Evolutionary conservation across 2,329 filamentous ascomycete species (phyloP), one percentile per base, ranked within the genome.

Genomic region (Colletotrichum liriopes): DNA sequence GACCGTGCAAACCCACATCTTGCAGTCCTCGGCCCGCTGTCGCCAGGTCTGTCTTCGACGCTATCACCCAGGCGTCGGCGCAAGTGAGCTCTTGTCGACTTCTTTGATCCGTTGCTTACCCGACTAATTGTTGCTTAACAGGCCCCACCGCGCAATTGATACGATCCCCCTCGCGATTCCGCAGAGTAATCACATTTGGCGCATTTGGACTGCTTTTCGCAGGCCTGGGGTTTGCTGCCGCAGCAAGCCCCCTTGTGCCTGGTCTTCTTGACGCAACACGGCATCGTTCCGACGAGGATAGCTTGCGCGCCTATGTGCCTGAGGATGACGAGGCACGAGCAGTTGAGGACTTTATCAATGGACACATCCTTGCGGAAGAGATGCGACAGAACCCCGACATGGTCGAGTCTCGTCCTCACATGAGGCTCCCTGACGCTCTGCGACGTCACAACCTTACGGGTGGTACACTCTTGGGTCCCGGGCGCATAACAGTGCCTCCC

Each of bases 401-500:
- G 81, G 88, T 85, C 43, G 95, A 97, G 81, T 92, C 93, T 43
- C 90, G 96, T 51, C 96, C 96, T 14, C 94, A 98, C 80, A 85
- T 98, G 80, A 96, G 95, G 82, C 93, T 98, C 78, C 95, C 96
- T 0, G 85, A 87, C 35, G 82, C 87, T 3, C 88, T 94, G 81
- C 90, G 93, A 49, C 82, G 84, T 3, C 91, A 94, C 79, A 97
- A 92, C 82, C 87, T 99, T 64, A 98, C 95, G 0, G 94, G 89
- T 41, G 94, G 94, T 6, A 93, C 93, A 16, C 86, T 99, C 16
- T 81, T 93, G 23, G 95, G 95, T 0, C 88, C 92, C 0, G 91
- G 91, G 41, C 93, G 90, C 81, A 90, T 99, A 73, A 90, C 90
- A 3, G 93, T 98, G 0, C 95, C 96, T 3, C 95, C 96, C 1